These are phyloP conservation scores for Lycium barbarum DNA, from an alignment of 257 asterid genomes.

Conservation along the genomic window DNA sequence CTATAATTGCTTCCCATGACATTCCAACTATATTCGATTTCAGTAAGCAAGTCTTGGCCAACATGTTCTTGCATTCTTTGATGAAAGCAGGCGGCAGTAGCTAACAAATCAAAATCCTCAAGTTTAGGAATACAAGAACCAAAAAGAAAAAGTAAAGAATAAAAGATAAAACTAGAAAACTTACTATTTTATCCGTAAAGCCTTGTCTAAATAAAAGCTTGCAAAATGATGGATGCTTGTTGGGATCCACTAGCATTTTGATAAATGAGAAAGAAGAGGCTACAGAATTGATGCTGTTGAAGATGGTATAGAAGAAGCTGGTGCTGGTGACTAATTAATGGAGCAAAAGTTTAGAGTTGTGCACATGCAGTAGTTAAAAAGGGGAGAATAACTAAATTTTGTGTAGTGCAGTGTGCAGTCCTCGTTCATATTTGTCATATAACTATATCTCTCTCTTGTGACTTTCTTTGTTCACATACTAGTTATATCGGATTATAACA, in stretches of 20 bases:
- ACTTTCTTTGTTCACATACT: too few relatives aligned
- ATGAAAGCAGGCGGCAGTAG: neutral
- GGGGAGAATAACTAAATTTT: too few relatives aligned
- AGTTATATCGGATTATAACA: too few relatives aligned
- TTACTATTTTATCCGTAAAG: neutral
- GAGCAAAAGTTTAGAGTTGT: too few relatives aligned
- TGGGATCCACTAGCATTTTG: slow-evolving; percentile 22
- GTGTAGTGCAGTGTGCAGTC: too few relatives aligned
- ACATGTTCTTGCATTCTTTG: slow-evolving; percentile 3
- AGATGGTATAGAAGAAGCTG: neutral
- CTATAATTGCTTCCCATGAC: slow-evolving; percentile 11
- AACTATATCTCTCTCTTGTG: too few relatives aligned
- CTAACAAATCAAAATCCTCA: neutral
- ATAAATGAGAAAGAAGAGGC: neutral
- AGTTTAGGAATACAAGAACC: neutral
- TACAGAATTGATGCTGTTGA: neutral
- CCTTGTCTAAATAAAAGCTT: neutral
- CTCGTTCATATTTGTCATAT: too few relatives aligned
- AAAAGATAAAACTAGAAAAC: neutral
- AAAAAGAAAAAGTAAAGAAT: neutral
- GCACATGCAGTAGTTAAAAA: too few relatives aligned
- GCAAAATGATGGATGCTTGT: neutral
- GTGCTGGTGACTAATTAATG: neutral
- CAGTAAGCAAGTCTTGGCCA: slow-evolving; percentile 2
- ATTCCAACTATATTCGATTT: neutral